Percentiles rank a stretch among this genome's conserved stretches.
Conservation (phyloP, 371 early-diverging fungal species). For the Cokeromyces recurvatus region DNA sequence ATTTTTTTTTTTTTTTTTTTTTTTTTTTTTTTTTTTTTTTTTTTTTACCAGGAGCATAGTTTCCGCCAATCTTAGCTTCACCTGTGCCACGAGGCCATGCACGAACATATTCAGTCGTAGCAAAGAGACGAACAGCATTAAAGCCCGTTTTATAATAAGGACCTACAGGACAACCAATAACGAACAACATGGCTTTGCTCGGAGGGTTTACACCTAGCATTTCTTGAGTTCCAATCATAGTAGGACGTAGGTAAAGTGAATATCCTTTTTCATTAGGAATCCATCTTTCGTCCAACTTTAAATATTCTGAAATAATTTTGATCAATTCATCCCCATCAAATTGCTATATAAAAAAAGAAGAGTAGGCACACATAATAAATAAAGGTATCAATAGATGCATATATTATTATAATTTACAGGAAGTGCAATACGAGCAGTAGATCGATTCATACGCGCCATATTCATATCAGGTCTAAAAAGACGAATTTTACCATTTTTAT, state of each 20-base stretch:
- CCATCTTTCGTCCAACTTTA: slow-evolving; percentile 82
- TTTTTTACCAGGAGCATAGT: slow-evolving; percentile 58
- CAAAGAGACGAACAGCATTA: slow-evolving; percentile 80
- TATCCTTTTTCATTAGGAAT: slow-evolving; percentile 90
- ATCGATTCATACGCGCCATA: slow-evolving; percentile 77
- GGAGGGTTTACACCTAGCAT: slow-evolving; percentile 71
- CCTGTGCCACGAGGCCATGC: slow-evolving; percentile 98
- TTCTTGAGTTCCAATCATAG: slow-evolving; percentile 92
- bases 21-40: slow-evolving; percentile 39
- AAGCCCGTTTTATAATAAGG: slow-evolving; percentile 95
- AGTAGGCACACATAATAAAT: no score
- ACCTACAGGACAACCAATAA: slow-evolving; percentile 94
- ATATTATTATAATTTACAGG: slow-evolving; percentile 74
- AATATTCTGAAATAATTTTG: slow-evolving; percentile 79
- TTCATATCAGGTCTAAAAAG: slow-evolving; percentile 91
- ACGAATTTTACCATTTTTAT: slow-evolving; percentile 74
- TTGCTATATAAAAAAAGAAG: slow-evolving; percentile 29
- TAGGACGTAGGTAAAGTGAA: slow-evolving; percentile 93
- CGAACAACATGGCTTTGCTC: slow-evolving; percentile 76
- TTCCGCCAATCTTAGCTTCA: slow-evolving; percentile 89
- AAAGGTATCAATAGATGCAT: no score
- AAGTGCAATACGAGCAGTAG: slow-evolving; percentile 75
- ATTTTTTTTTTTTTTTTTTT: slow-evolving; percentile 17
- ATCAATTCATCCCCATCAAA: slow-evolving; percentile 82
- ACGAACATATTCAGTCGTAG: slow-evolving; percentile 81